phyloP scores from a whole-genome alignment of 148 eudicot species.

The Rhododendron griersonianum region DNA sequence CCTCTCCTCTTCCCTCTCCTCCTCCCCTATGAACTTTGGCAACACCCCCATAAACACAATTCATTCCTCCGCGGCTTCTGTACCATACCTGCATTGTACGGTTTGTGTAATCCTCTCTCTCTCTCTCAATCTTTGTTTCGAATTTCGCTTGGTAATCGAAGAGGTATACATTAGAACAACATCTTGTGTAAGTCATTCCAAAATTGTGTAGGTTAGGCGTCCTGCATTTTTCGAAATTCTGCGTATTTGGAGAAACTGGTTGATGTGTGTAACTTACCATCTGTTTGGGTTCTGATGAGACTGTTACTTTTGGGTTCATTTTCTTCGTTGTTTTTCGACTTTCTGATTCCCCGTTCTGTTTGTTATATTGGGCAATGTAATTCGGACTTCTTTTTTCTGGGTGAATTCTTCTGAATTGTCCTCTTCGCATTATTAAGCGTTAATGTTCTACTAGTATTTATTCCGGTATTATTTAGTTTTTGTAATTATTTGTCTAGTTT shows the following conservation, averaged over 20 bases:
- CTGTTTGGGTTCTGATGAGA: no score
- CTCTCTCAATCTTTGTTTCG: not conserved
- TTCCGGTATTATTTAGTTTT: no score
- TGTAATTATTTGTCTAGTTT: not conserved
- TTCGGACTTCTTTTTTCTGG: no score
- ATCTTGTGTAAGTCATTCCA: not conserved
- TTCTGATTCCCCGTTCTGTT: no score
- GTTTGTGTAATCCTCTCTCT: not conserved
- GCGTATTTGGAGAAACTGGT: not conserved
- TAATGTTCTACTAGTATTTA: no score
- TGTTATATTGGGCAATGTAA: no score
- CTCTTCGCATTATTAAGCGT: no score
- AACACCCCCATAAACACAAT: not conserved
- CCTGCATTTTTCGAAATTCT: not conserved
- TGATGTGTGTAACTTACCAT: not conserved
- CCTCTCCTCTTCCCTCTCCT: not conserved
- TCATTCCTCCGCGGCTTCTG: not conserved
- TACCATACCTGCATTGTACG: not conserved
- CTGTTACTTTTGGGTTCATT: no score
- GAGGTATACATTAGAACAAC: no score
- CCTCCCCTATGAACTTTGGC: not conserved
- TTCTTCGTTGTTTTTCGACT: no score
- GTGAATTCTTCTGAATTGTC: no score
- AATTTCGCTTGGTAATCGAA: not conserved
- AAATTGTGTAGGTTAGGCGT: not conserved